A percentile compares a stretch with the other conserved stretches of the same genome.
Conservation (phyloP, 2,329 filamentous ascomycete genomes). For the Podosphaera fusca region DNA sequence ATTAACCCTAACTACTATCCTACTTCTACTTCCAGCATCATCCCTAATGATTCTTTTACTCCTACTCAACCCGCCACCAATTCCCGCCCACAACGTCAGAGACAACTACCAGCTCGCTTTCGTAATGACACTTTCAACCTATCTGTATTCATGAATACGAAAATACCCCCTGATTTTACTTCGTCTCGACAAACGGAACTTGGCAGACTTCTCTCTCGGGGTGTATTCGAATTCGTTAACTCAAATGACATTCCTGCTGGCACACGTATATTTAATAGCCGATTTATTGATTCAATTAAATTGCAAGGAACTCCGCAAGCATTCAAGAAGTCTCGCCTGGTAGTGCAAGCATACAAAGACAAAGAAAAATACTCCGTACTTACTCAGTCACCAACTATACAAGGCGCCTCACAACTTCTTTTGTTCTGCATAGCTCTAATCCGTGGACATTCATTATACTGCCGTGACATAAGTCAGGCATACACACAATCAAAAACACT, state of each 20-base stretch:
- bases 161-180: neutral
- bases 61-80: too few relatives aligned
- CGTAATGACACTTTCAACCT: neutral
- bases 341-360: neutral
- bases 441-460: neutral
- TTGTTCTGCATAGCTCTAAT: neutral
- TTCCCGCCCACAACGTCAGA: too few relatives aligned
- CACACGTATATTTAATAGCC: too few relatives aligned
- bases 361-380: neutral
- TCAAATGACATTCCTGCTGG: neutral
- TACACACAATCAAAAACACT: neutral
- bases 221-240: neutral
- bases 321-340: neutral
- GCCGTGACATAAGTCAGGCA: neutral
- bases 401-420: neutral
- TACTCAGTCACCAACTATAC: neutral
- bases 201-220: neutral
- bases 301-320: too few relatives aligned
- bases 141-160: neutral
- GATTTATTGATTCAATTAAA: too few relatives aligned
- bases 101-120: neutral
- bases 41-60: too few relatives aligned
- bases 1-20: too few relatives aligned
- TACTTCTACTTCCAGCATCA: too few relatives aligned
- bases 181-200: neutral